These are phyloP conservation scores for Geranomyces michiganensis DNA, from an alignment of 192 early-diverging fungal species.

Conservation along the genomic window DNA sequence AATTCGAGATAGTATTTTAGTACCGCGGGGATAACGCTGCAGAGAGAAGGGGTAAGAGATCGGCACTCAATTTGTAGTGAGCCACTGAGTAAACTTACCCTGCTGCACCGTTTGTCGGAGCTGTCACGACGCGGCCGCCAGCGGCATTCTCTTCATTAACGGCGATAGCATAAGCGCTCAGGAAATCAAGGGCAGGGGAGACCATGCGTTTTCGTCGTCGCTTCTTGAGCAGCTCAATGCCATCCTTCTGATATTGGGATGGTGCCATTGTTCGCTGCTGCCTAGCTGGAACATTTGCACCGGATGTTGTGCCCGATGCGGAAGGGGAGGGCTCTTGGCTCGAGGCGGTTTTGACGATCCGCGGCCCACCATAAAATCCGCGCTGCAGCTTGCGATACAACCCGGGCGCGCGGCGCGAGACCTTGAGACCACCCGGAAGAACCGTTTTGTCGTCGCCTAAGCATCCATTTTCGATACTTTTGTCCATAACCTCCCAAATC, in stretches of 20 bases:
- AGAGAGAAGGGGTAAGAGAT: not conserved
- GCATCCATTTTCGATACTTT: slow-evolving; percentile 59
- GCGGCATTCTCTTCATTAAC: slow-evolving; percentile 81
- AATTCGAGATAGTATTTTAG: slow-evolving; percentile 97
- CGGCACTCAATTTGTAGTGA: not conserved
- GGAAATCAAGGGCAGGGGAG: slow-evolving; percentile 86
- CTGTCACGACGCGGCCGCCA: slow-evolving; percentile 83
- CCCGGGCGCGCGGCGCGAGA: slow-evolving; percentile 81
- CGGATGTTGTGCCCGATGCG: not conserved
- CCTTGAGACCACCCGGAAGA: slow-evolving; percentile 82
- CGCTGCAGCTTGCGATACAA: slow-evolving; percentile 86
- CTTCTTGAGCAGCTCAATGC: slow-evolving; percentile 15
- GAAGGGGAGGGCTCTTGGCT: not conserved
- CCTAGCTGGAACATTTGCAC: not conserved
- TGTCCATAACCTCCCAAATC: slow-evolving; percentile 94
- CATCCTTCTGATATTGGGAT: slow-evolving; percentile 34
- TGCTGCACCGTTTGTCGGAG: slow-evolving; percentile 95
- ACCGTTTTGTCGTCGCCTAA: slow-evolving; percentile 41
- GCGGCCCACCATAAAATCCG: slow-evolving; percentile 41
- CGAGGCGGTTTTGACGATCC: not conserved
- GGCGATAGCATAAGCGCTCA: slow-evolving; percentile 92
- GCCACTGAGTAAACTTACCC: slow-evolving; percentile 49
- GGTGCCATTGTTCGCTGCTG: slow-evolving; percentile 14
- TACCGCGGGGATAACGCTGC: slow-evolving; percentile 81
- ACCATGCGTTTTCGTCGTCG: slow-evolving; percentile 50